Evolutionary conservation across 768 basidiomycete species (phyloP).

Genomic region (Leucogyrophana mollusca): DNA sequence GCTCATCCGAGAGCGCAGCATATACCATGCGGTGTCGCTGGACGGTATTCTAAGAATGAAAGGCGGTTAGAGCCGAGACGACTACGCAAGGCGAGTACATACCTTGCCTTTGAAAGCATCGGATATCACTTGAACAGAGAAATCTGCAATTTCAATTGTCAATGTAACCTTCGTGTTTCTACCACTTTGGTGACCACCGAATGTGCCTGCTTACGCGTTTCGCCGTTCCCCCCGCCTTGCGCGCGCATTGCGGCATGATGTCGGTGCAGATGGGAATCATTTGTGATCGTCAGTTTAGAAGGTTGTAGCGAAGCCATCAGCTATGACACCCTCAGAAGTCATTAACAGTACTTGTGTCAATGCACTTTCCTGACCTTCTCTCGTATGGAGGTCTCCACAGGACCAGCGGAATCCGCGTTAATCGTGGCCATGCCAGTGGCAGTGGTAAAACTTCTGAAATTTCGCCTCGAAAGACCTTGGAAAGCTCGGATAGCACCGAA

Average conservation of each 20-base stretch:
- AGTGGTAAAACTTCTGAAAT: conserved; percentile 9
- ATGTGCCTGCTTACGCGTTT: conserved; percentile 69
- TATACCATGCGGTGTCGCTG: conserved; percentile 84
- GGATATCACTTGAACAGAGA: conserved; percentile 72
- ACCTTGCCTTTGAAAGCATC: conserved; percentile 76
- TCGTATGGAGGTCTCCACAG: conserved; percentile 59
- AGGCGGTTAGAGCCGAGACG: conserved; percentile 9
- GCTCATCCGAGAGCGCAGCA: conserved; percentile 66
- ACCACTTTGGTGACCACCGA: conserved; percentile 10
- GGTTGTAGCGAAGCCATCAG: conserved; percentile 63
- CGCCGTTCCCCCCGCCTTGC: conserved; percentile 63
- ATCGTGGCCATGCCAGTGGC: conserved; percentile 26
- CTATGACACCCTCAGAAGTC: conserved; percentile 38
- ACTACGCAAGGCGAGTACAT: conserved; percentile 15
- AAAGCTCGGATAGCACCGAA: conserved; percentile 19
- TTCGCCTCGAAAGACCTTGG: conserved; percentile 17
- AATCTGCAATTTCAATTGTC: too few species aligned
- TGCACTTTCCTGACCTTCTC: conserved; percentile 44
- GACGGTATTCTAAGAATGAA: conserved; percentile 55
- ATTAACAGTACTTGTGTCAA: conserved; percentile 21
- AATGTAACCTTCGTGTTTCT: too few species aligned
- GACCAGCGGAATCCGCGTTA: conserved; percentile 35
- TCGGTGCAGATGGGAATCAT: conserved; percentile 84
- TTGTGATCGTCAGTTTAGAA: conserved; percentile 61
- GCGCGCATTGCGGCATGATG: conserved; percentile 83